phyloP scores from a whole-genome alignment of 345 rosid genomes.

The Salix arbutifolia region DNA sequence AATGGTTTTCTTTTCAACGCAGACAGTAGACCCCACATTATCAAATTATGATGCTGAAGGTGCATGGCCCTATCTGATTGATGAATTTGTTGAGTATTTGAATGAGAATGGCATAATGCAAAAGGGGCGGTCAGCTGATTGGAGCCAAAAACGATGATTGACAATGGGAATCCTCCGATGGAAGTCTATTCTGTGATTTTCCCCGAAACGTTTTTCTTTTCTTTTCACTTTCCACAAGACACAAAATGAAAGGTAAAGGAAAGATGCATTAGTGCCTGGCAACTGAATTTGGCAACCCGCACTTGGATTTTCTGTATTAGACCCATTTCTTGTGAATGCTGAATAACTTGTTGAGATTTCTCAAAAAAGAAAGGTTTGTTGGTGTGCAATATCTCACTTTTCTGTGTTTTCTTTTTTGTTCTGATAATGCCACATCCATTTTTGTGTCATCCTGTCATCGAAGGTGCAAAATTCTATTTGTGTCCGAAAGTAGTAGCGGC shows the following conservation, averaged over 20 bases:
- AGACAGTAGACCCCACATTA: slow-evolving; percentile 46
- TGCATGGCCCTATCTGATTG: slow-evolving; percentile 97
- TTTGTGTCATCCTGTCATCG: no score
- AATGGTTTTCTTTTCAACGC: no score
- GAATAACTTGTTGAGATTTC: no score
- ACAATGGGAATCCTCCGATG: neutral
- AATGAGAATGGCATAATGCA: slow-evolving; percentile 52
- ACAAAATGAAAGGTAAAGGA: neutral
- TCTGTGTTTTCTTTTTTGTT: no score
- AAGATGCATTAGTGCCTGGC: no score
- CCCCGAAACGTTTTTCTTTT: neutral
- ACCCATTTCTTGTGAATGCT: neutral
- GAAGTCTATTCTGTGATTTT: neutral
- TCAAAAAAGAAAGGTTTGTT: no score
- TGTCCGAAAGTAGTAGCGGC: no score
- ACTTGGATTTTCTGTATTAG: neutral
- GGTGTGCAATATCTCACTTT: no score
- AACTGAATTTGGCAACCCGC: neutral
- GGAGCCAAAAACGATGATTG: slow-evolving; percentile 22
- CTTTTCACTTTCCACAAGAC: neutral
- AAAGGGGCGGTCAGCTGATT: slow-evolving; percentile 23
- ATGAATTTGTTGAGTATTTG: slow-evolving; percentile 93
- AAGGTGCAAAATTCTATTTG: no score
- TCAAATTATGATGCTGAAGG: slow-evolving; percentile 88
- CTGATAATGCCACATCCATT: no score